Evolutionary conservation across 108 stramenopile species (phyloP), one percentile per base, ranked within the genome.

Genomic region (Stephanodiscus minutulus): DNA sequence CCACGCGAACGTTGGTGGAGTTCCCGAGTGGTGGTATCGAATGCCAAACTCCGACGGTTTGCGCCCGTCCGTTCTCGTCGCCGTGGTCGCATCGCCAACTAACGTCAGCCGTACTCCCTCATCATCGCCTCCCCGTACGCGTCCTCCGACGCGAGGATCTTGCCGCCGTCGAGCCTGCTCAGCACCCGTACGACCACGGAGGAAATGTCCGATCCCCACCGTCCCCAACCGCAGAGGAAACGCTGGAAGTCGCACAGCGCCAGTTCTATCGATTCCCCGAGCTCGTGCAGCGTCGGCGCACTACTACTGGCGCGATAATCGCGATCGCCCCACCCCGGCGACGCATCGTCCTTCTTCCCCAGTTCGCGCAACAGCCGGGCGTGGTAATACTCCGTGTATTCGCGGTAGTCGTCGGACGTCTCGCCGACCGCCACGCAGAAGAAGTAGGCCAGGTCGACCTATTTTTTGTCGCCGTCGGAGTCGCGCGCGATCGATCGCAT

Each of bases 151-250:
- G 59, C 66, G 21, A 90, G 70, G 20, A 68, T 64, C 18, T 63
- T 79, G 4, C 88, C 88, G 44, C 64, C 61, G 67, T 90, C 90
- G n/a, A 91, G 62, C 24, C 75, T 60, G 57, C 84, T 57, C 25
- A 91, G 50, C 10, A 85, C 63, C 7, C 18, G 25, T 0, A 53
- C 74, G 0, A 87, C 83, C 31, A 61, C 20, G 10, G 56, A 41
- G 41, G 74, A 55, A 4, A 85, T 63, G 65, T 86, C 87, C 44
- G 61, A 76, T 15, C 90, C 90, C 90, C 90, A 91, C 2, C 70
- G 50, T 17, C 90, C 90, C 90, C 88, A 91, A 18, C 90, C 90
- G 48, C 65, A 61, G 77, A 91, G 78, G 66, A 87, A 91, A 9
- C 90, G 85, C 59, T 63, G 75, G 61, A 83, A 88, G 61, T 91